Conservation (phyloP, 495 filamentous ascomycete species). For the Neurospora sp. region DNA sequence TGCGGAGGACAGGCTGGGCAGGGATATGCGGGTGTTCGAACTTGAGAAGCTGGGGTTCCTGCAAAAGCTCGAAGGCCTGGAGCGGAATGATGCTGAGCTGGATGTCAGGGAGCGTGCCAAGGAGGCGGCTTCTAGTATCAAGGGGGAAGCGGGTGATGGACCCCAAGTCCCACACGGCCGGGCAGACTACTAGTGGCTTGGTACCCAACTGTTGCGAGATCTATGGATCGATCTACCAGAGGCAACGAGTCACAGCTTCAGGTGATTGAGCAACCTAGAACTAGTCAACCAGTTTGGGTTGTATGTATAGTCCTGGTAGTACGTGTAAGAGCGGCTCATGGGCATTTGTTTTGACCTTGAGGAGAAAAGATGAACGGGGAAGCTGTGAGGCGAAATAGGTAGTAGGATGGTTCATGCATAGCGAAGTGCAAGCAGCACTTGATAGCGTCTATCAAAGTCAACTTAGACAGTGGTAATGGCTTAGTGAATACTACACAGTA, state of each 20-base stretch:
- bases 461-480: not conserved
- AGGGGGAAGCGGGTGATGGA: conserved; percentile 4
- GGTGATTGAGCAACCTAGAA: not conserved
- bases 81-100: conserved; percentile 59
- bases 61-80: conserved; percentile 51
- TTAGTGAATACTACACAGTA: not conserved
- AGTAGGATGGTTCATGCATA: not conserved
- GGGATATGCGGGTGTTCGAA: conserved; percentile 52
- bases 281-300: not conserved
- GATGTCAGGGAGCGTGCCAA: conserved; percentile 79
- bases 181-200: not conserved
- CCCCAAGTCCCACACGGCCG: not conserved
- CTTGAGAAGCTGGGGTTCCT: conserved; percentile 63
- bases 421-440: not conserved
- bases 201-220: not conserved
- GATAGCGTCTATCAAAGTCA: not conserved
- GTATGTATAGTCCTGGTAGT: not conserved
- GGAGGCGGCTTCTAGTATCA: conserved; percentile 62
- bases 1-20: conserved; percentile 47
- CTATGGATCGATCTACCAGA: not conserved
- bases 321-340: not conserved
- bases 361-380: not conserved
- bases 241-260: not conserved
- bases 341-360: not conserved
- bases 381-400: not conserved